Base-by-base conservation (phyloP, 1,284 basidiomycete genomes). In the Acaromyces ingoldii region DNA sequence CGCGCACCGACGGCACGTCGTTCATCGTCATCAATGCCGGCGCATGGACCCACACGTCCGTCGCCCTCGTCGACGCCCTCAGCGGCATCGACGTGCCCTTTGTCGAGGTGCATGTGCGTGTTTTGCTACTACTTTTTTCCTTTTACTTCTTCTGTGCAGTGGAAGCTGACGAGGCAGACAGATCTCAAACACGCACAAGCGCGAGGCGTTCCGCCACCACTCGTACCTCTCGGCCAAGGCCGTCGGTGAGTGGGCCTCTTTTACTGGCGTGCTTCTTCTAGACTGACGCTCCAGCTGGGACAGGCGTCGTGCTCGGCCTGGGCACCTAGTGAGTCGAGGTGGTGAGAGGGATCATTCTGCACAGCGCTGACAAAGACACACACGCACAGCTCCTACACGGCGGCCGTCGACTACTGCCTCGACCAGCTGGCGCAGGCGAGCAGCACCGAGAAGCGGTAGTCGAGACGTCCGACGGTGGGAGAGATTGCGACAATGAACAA, bases 161-260 rank as follows among this genome's bases (percentile, higher is more conserved):
- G 1, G 4, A 4, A 17, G 11, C 15, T 28, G n/a, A n/a, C n/a
- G n/a, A n/a, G n/a, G n/a, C 17, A 10, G 9, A 42, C 53, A 67
- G 60, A 65, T 76, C 51, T 62, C 72, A 17, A 77, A 77, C 47
- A 63, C 74, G 21, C 75, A 77, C 49, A 69, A 73, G 0, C 53
- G 76, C 17, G 76, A 77, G 48, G 25, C 59, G 22, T 77, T 75
- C 58, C 58, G 76, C 22, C 76, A 77, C 45, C 71, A 76, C 41
- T 76, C 72, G 7, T 74, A 73, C 50, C 60, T 77, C 21, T 67
- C 64, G 6, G 76, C 75, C 45, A 70, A 71, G 41, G 75, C 75
- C 0, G 49, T 43, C 21, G 49, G 49, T 45, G 42, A 29, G 42
- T 45, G 21, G n/a, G 6, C 15, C n/a, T 9, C 13, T 7, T 6